Base-by-base conservation (phyloP, 2,329 filamentous ascomycete species). In the Alternaria rosae region DNA sequence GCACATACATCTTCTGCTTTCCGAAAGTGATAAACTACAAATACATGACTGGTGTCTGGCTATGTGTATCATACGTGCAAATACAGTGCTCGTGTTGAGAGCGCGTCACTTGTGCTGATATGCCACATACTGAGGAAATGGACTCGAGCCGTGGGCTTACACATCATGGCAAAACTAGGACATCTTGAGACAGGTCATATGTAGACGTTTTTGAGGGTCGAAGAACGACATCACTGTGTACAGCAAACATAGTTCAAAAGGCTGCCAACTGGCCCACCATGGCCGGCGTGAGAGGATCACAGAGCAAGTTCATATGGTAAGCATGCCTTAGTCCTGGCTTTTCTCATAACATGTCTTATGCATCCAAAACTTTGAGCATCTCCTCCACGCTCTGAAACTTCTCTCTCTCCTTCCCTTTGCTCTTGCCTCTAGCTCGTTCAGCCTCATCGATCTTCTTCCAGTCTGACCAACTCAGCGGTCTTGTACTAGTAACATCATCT, bases 401-500 rank as follows among this genome's bases (percentile, higher is more conserved):
- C 78, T 94, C 92, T 67, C 95, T 87, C 71, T 89, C 86, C 78
- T 97, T 98, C 0, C 93, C 94, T 54, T 81, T 84, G 48, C 76
- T 76, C 62, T 83, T 79, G 0, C 95, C 95, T 51, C 85, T 85
- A 58, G 87, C 82, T 70, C 84, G 88, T 80, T 99, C 95, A 4
- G 85, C 89, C n/a, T 81, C 79, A 78, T 99, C 93, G 65, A 99
- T 97, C 66, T 82, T 88, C 78, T 88, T 83, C 95, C 95, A 99
- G 69, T 96, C 92, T 23, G 87, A 79, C 95, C 95, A 99, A 50
- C 85, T 87, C 17, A 97, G 89, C 13, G 88, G 85, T 56, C 84
- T 84, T 5, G 90, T 83, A 28, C 78, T 79, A 54, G 86, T 80
- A 0, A 87, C 84, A 50, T 92, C 89, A 11, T 81, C 74, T 68